Conservation (phyloP, 2,329 filamentous ascomycete genomes). For the Epichloe hybrida region DNA sequence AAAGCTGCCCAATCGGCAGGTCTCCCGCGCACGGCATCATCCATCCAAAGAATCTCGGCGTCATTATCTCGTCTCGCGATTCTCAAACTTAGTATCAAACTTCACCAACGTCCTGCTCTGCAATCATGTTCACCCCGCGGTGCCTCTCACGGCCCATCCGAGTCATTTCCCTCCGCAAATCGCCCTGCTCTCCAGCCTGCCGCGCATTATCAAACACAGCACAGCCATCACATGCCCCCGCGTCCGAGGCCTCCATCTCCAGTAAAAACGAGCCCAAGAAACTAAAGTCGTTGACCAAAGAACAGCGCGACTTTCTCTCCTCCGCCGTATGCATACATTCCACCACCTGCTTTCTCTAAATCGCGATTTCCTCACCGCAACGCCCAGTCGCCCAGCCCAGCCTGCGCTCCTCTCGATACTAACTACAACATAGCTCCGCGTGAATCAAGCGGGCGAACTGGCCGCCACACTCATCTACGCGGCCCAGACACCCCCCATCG, state of each 20-base stretch:
- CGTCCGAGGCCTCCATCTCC: background rate
- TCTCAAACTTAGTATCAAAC: background rate
- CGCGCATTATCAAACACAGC: conserved; percentile 6
- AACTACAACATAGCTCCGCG: conserved; percentile 49
- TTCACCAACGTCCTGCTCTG: background rate
- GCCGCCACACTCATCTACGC: conserved; percentile 90
- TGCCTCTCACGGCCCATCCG: conserved; percentile 8
- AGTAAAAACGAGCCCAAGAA: conserved; percentile 19
- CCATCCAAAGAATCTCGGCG: background rate
- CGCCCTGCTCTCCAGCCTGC: background rate
- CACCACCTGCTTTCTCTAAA: background rate
- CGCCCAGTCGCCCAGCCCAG: background rate
- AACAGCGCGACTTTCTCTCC: conserved; percentile 63
- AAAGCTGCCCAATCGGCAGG: background rate
- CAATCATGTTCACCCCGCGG: conserved; percentile 10
- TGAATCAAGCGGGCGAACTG: conserved; percentile 97
- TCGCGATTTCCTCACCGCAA: background rate
- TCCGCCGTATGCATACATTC: conserved; percentile 48
- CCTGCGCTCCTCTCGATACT: background rate
- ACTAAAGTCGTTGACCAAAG: conserved; percentile 49
- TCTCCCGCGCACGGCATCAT: background rate
- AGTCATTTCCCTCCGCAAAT: background rate
- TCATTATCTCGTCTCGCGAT: background rate
- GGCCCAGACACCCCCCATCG: conserved; percentile 74
- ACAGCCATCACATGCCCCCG: conserved; percentile 1